Evolutionary conservation across 768 basidiomycete species (phyloP).

Genomic region (Rubroboletus pulcherrimus): DNA sequence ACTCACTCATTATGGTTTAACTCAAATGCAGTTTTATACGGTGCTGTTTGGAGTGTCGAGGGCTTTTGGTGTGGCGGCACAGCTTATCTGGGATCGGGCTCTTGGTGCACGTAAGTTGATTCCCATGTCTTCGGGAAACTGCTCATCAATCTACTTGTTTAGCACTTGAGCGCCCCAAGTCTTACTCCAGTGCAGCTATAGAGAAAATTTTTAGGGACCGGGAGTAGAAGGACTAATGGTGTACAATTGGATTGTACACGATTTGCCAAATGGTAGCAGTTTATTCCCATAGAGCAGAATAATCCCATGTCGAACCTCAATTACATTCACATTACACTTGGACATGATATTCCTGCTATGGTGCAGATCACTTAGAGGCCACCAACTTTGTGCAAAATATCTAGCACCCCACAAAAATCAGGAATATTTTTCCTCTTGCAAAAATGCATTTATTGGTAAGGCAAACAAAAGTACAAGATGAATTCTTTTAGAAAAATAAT

Average conservation of each 20-base stretch:
- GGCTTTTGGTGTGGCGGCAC: conserved; percentile 85
- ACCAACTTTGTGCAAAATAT: too few species aligned
- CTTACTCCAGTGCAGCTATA: conserved; percentile 79
- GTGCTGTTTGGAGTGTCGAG: conserved; percentile 97
- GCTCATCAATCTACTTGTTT: background rate
- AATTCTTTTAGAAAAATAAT: too few species aligned
- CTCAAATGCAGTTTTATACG: conserved; percentile 95
- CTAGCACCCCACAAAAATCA: too few species aligned
- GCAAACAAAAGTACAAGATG: too few species aligned
- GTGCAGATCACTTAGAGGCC: too few species aligned
- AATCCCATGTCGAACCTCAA: background rate
- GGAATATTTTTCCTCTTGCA: too few species aligned
- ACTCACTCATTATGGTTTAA: conserved; percentile 80
- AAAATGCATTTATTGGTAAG: too few species aligned
- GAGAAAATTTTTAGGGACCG: conserved; percentile 66
- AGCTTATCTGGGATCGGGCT: conserved; percentile 91
- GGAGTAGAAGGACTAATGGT: conserved; percentile 5
- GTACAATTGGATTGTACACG: background rate
- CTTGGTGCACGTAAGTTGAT: conserved; percentile 73
- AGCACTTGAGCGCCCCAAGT: conserved; percentile 91
- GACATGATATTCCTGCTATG: too few species aligned
- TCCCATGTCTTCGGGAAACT: background rate
- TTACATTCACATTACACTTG: too few species aligned
- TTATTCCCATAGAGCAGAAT: background rate
- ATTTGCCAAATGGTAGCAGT: background rate